Conservation (phyloP, 768 basidiomycete species). For the Podaxis sp. region DNA sequence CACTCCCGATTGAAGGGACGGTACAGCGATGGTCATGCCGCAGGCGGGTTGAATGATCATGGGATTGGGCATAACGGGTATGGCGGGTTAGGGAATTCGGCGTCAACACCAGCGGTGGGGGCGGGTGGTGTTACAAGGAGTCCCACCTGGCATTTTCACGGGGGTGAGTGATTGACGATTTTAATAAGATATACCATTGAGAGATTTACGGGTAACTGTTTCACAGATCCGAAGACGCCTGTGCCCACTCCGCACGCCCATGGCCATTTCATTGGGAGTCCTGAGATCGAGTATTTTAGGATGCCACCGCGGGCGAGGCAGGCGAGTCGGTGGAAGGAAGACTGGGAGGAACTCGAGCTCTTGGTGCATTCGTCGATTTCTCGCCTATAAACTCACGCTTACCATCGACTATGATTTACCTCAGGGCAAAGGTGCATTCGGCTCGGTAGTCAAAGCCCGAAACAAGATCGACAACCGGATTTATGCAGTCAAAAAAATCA, state of each 20-base stretch:
- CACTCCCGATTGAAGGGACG: neutral
- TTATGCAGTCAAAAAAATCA: constrained; percentile 93
- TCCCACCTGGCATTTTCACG: neutral
- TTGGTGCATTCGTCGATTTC: constrained; percentile 39
- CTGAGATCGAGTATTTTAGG: constrained; percentile 63
- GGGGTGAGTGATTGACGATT: neutral
- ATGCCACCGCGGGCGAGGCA: constrained; percentile 40
- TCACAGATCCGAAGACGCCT: constrained; percentile 44
- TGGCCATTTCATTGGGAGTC: constrained; percentile 40
- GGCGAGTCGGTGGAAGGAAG: constrained; percentile 82
- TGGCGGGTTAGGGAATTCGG: neutral
- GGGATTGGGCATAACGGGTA: constrained; percentile 13
- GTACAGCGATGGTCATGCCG: neutral
- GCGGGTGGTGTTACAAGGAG: neutral
- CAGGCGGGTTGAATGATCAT: neutral
- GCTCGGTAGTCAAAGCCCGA: constrained; percentile 91
- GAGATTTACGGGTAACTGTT: neutral
- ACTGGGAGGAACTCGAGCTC: constrained; percentile 91
- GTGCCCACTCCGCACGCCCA: constrained; percentile 26
- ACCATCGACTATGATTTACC: neutral
- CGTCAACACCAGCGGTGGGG: neutral
- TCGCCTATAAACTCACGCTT: neutral
- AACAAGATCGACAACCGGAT: constrained; percentile 85
- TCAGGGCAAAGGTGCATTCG: constrained; percentile 86
- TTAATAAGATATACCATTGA: neutral